Percentiles rank a stretch among this genome's conserved stretches.
phyloP scores from a whole-genome alignment of 208 protist genomes.

The Trypanosoma rangeli region DNA sequence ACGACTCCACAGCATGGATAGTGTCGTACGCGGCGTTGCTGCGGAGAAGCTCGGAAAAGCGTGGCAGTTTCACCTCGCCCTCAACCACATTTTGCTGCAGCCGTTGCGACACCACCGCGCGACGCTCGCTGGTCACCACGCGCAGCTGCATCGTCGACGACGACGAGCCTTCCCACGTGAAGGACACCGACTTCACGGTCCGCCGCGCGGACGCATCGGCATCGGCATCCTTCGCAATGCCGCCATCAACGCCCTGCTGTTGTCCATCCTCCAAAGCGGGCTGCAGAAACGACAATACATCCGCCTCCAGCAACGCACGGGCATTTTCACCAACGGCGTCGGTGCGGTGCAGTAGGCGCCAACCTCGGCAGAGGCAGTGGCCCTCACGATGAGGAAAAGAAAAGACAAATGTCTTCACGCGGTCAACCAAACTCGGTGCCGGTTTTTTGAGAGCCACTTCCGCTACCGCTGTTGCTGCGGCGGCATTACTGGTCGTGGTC shows the following conservation, averaged over 20 bases:
- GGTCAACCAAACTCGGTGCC: conserved; percentile 24
- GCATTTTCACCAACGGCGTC: conserved; percentile 37
- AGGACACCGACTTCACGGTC: conserved; percentile 5
- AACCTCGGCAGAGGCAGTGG: conserved; percentile 66
- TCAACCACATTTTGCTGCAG: conserved; percentile 22
- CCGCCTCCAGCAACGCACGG: conserved; percentile 42
- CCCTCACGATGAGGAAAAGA: conserved; percentile 69
- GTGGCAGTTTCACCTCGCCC: conserved; percentile 44
- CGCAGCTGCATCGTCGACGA: conserved; percentile 63
- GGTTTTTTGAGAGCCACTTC: neutral
- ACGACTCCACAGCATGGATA: conserved; percentile 35
- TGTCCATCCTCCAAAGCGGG: conserved; percentile 41
- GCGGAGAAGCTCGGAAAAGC: conserved; percentile 41
- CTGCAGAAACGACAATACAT: conserved; percentile 63
- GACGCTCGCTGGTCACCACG: conserved; percentile 74
- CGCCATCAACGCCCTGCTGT: conserved; percentile 35
- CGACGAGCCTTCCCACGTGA: conserved; percentile 30
- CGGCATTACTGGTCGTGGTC: neutral
- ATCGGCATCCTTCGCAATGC: conserved; percentile 9
- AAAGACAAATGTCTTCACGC: conserved; percentile 66
- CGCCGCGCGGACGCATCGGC: neutral
- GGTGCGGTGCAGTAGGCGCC: conserved; percentile 54
- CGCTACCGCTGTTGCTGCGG: too few relatives aligned
- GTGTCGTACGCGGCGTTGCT: conserved; percentile 38
- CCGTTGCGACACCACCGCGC: conserved; percentile 23